A percentile compares a stretch with the other conserved stretches of the same genome.
phyloP scores from a whole-genome alignment of 2,329 filamentous ascomycete genomes.

The Pyrenophora tritici-repentis region DNA sequence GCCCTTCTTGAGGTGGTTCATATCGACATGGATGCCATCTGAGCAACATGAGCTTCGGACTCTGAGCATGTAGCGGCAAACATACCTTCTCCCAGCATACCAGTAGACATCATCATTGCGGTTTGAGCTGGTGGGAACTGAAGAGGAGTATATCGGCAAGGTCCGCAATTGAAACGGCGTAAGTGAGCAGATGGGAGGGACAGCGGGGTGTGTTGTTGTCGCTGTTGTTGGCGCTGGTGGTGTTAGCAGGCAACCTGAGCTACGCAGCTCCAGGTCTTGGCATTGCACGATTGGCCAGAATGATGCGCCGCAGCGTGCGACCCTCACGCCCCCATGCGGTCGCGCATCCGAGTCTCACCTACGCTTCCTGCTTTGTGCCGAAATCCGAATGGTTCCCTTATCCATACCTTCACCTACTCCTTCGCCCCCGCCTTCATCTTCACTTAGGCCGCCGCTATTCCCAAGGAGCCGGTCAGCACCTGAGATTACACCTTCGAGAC shows the following conservation, averaged over 20 bases:
- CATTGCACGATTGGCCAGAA: conserved; percentile 15
- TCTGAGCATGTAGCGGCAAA: conserved; percentile 5
- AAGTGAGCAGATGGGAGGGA: background rate
- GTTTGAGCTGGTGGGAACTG: conserved; percentile 6
- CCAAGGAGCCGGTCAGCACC: conserved; percentile 8
- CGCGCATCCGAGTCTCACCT: conserved; percentile 5
- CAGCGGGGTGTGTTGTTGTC: conserved; percentile 11
- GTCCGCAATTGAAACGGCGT: background rate
- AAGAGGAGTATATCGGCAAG: background rate
- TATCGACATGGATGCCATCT: conserved; percentile 99
- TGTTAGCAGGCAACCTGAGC: conserved; percentile 11
- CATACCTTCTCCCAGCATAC: conserved; percentile 48
- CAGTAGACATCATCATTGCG: conserved; percentile 41
- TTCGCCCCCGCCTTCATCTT: conserved; percentile 3
- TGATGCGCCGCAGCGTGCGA: conserved; percentile 6
- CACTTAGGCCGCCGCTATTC: conserved; percentile 1
- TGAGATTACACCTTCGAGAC: conserved; percentile 11
- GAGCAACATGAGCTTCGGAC: conserved; percentile 36
- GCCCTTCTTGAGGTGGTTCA: conserved; percentile 97
- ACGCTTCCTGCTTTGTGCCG: background rate
- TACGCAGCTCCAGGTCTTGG: conserved; percentile 25
- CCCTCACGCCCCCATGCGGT: conserved; percentile 2
- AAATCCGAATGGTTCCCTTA: conserved; percentile 14
- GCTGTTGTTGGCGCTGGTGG: conserved; percentile 7
- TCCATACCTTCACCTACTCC: conserved; percentile 9